Evolutionary conservation across 306 rosid species (phyloP).

Genomic region (Castanospermum australe): DNA sequence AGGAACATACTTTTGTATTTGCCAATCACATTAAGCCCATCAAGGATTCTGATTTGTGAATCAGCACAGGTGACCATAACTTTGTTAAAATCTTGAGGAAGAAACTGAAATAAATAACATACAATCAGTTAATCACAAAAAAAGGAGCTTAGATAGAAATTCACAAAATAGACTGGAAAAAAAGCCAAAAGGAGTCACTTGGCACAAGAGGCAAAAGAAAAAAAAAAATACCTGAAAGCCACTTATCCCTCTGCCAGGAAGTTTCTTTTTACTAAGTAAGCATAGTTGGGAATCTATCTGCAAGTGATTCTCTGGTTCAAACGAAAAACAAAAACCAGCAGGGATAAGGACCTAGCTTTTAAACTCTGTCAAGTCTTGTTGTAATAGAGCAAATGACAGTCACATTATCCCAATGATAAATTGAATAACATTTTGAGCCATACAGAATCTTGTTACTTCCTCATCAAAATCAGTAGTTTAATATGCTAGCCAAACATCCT

Average conservation of each 20-base stretch:
- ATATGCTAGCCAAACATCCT: not conserved
- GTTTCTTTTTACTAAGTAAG: conserved; percentile 73
- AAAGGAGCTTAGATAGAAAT: not conserved
- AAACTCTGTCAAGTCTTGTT: not conserved
- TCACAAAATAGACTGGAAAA: not conserved
- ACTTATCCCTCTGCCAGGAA: conserved; percentile 73
- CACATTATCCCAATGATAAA: not conserved
- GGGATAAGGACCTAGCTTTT: conserved; percentile 16
- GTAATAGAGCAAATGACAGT: not conserved
- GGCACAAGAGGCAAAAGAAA: conserved; percentile 8
- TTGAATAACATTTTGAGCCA: conserved; percentile 6
- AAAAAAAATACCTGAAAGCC: conserved; percentile 73
- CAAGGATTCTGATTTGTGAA: conserved; percentile 87
- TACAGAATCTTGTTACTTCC: not conserved
- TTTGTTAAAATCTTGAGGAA: conserved; percentile 67
- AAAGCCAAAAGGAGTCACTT: not conserved
- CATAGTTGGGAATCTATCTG: conserved; percentile 61
- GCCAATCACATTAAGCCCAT: conserved; percentile 67
- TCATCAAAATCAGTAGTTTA: conserved; percentile 10
- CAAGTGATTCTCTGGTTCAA: conserved; percentile 67
- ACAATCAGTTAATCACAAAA: conserved; percentile 2
- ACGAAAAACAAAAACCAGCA: conserved; percentile 26
- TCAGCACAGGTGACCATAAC: conserved; percentile 86
- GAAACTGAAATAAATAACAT: conserved; percentile 57
- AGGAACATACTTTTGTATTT: conserved; percentile 72